Evolutionary conservation across 768 basidiomycete genomes (phyloP), one percentile per base, ranked within the genome.

Genomic region (Podaxis mareebaensis): DNA sequence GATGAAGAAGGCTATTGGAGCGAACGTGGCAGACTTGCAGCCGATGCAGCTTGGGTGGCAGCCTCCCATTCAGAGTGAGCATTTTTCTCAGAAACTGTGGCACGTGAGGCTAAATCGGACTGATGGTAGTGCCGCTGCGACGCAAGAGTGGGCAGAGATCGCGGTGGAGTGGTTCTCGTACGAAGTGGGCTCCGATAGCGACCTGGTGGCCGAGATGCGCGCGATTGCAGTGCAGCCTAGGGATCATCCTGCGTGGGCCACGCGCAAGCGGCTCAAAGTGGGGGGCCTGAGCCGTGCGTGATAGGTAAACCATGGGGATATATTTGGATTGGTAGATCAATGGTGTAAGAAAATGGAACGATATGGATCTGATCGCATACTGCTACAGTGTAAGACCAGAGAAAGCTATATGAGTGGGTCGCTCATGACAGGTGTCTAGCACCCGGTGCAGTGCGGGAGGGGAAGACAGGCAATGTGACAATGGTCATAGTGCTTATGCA

Each of bases 1-100:
- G 82, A 85, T 39, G 78, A 83, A 66, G 88, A 90, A 73, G 85
- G 85, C 0, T 89, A 90, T 67, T 82, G 79, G 79, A 88, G 86
- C 68, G 88, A 86, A 73, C 76, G 87, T 42, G 88, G 88, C 10
- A 75, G 80, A 65, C 75, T 89, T 3, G 87, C 88, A 6, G 83
- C 84, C 26, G 88, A 89, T 69, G 85, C 83, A 10, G 78, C 78
- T 5, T 82, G 78, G 75, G 80, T 89, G 20, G 85, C 87, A 7
- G 85, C 83, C 13, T 77, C 86, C 4, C 87, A 89, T 75, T 81
- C 79, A 5, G 86, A 89, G 87, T 89, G 70, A 74, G 87, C 76
- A 7, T 36, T 57, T 53, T 49, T 6, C 33, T 49, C 40, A 57
- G 52, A 30, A 58, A 24, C 53, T 59, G 28, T 20, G 13, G 17